A percentile compares a stretch with the other conserved stretches of the same genome.
phyloP scores from a whole-genome alignment of 331 rosid genomes.

The Saraca asoca region DNA sequence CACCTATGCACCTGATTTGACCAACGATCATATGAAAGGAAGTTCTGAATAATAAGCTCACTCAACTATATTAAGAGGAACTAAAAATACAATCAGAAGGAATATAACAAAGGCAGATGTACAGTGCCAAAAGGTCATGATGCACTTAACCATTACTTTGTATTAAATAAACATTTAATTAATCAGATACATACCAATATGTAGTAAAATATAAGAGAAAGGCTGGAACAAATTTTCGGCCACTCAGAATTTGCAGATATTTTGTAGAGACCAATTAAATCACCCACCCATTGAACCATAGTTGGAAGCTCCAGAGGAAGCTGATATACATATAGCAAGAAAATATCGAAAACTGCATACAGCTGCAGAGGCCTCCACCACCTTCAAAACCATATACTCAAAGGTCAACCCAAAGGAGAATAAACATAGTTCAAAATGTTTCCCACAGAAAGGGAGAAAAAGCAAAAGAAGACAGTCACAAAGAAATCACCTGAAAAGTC shows the following conservation, averaged over 20 bases:
- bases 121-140: constrained; percentile 12
- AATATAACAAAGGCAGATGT: constrained; percentile 15
- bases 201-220: constrained; percentile 74
- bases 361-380: constrained; percentile 98
- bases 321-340: constrained; percentile 76
- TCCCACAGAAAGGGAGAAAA: constrained; percentile 14
- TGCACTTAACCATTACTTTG: constrained; percentile 14
- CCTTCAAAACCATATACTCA: constrained; percentile 54
- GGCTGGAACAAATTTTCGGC: constrained; percentile 73
- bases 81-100: not conserved
- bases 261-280: constrained; percentile 84
- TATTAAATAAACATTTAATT: constrained; percentile 26
- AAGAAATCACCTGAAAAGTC: constrained; percentile 81
- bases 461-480: constrained; percentile 23
- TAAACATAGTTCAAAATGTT: constrained; percentile 29
- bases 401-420: constrained; percentile 34
- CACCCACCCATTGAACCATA: constrained; percentile 59
- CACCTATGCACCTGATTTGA: too few relatives aligned
- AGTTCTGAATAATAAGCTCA: too few relatives aligned
- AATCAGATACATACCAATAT: constrained; percentile 65
- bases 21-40: too few relatives aligned
- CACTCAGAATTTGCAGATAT: constrained; percentile 67
- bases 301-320: constrained; percentile 71
- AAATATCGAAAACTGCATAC: constrained; percentile 78
- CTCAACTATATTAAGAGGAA: too few relatives aligned